Percentiles rank a stretch among this genome's conserved stretches.
Evolutionary conservation across 2,329 filamentous ascomycete species (phyloP).

Genomic region (Pestalotiopsis sp.): DNA sequence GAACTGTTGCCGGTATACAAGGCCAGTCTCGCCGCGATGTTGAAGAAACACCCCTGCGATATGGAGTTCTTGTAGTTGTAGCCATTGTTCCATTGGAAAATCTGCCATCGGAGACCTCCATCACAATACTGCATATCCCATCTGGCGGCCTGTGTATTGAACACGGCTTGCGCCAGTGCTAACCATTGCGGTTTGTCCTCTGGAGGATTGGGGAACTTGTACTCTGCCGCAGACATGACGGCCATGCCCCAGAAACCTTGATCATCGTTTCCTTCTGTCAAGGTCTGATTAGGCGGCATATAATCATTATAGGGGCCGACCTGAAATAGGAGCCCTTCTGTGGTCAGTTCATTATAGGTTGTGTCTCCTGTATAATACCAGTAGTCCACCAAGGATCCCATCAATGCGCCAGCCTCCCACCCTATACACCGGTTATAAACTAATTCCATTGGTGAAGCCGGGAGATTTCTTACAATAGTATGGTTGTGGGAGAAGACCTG

Average conservation of each 20-base stretch:
- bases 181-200: slow-evolving; percentile 65
- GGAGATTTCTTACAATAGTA: slow-evolving; percentile 52
- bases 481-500: slow-evolving; percentile 54
- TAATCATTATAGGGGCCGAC: slow-evolving; percentile 73
- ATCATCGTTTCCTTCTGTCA: slow-evolving; percentile 73
- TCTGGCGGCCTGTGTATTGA: slow-evolving; percentile 74
- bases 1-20: slow-evolving; percentile 77
- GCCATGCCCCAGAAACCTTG: slow-evolving; percentile 76
- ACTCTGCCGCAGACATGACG: slow-evolving; percentile 71
- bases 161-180: slow-evolving; percentile 75
- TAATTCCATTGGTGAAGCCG: background rate
- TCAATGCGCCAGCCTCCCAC: slow-evolving; percentile 78
- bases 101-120: slow-evolving; percentile 85
- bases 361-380: slow-evolving; percentile 81
- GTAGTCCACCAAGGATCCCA: slow-evolving; percentile 75
- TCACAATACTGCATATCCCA: slow-evolving; percentile 72
- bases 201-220: slow-evolving; percentile 65
- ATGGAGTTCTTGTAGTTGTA: slow-evolving; percentile 77
- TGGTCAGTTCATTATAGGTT: slow-evolving; percentile 69
- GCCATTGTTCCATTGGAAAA: slow-evolving; percentile 80
- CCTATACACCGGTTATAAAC: slow-evolving; percentile 35
- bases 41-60: slow-evolving; percentile 65
- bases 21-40: slow-evolving; percentile 68
- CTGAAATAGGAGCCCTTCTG: slow-evolving; percentile 73
- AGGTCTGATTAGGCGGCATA: slow-evolving; percentile 74